phyloP scores from a whole-genome alignment of 345 rosid genomes.

The Hibiscus syriacus region DNA sequence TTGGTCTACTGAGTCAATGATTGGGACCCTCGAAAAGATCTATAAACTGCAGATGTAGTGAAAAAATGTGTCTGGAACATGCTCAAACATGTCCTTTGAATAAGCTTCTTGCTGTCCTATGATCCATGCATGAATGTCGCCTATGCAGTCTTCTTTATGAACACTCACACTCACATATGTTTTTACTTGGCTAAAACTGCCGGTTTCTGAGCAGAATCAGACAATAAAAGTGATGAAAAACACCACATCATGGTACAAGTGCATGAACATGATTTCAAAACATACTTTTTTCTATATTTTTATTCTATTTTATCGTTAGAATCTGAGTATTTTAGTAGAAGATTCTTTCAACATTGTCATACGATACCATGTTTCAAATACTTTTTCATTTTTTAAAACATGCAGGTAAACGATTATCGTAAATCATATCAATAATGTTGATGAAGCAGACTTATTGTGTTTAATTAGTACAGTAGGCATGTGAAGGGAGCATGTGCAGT shows the following conservation, averaged over 20 bases:
- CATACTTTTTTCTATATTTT: too few species aligned
- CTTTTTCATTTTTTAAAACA: too few species aligned
- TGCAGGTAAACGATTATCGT: too few species aligned
- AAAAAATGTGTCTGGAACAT: constrained; percentile 5
- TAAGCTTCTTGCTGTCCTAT: background rate
- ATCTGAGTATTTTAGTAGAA: too few species aligned
- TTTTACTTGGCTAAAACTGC: background rate
- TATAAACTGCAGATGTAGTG: background rate
- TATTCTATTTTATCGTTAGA: too few species aligned
- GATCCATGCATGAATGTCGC: constrained; percentile 7
- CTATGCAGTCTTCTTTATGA: background rate
- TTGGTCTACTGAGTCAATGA: background rate
- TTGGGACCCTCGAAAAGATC: background rate
- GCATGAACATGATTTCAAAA: too few species aligned
- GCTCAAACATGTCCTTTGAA: constrained; percentile 3
- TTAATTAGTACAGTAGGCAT: background rate
- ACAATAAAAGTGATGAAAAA: too few species aligned
- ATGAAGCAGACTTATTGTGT: too few species aligned
- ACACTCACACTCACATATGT: background rate
- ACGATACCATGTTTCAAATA: background rate
- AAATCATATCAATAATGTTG: too few species aligned
- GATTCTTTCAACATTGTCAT: background rate
- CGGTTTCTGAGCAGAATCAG: background rate
- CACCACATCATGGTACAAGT: too few species aligned
- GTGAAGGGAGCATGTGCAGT: background rate